These are phyloP conservation scores for Monilinia polystroma DNA, from an alignment of 2,329 filamentous ascomycete species.

Conservation along the genomic window DNA sequence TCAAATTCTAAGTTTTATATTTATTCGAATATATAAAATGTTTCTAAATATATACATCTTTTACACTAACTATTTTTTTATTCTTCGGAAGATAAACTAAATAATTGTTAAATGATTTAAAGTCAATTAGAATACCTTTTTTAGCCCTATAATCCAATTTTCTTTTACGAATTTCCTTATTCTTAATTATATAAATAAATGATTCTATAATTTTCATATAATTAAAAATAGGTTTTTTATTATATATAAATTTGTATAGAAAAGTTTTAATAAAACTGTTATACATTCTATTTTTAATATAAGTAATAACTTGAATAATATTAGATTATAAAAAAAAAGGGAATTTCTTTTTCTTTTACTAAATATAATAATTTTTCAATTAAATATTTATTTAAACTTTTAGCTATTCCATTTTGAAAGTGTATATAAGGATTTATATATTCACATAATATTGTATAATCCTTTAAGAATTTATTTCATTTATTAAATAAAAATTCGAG, in stretches of 20 bases:
- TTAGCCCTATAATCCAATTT: not conserved
- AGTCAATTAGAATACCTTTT: not conserved
- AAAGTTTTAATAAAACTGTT: not conserved
- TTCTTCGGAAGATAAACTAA: not conserved
- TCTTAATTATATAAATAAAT: not conserved
- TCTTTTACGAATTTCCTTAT: not conserved
- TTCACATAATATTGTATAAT: not conserved
- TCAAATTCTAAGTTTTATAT: too few species aligned
- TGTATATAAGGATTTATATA: not conserved
- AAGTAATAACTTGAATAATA: not conserved
- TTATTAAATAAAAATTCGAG: not conserved
- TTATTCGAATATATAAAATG: too few species aligned
- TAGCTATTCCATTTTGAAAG: not conserved
- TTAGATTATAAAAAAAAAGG: not conserved
- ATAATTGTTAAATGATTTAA: not conserved
- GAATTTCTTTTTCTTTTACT: not conserved
- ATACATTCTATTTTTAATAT: not conserved
- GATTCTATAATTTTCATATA: not conserved
- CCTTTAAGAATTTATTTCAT: too few species aligned
- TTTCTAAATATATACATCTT: too few species aligned
- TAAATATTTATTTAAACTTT: not conserved
- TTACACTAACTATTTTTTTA: not conserved
- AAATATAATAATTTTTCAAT: not conserved
- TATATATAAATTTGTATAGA: not conserved
- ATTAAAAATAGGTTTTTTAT: not conserved